Conservation (phyloP, 1,284 basidiomycete species). For the Amylostereum chailletii region DNA sequence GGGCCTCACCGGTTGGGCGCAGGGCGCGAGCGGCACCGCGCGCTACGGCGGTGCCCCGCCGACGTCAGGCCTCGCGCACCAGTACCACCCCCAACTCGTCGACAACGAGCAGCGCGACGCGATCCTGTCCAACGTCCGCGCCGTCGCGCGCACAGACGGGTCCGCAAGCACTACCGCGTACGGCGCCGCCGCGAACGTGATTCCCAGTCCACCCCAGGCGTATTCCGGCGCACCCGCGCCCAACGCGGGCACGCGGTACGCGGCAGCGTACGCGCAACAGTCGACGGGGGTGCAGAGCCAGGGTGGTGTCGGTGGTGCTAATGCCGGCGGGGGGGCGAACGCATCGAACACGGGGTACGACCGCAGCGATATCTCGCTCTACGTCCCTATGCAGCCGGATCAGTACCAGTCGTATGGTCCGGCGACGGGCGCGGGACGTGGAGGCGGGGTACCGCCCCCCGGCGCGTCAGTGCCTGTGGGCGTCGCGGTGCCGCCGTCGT, state of each 20-base stretch:
- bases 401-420: conserved; percentile 51
- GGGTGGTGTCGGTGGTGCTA: not conserved
- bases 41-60: conserved; percentile 43
- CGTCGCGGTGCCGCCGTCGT: conserved; percentile 41
- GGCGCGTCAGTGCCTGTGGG: conserved; percentile 22
- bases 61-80: conserved; percentile 62
- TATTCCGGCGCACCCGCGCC: conserved; percentile 43
- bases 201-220: conserved; percentile 66
- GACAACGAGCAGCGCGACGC: conserved; percentile 62
- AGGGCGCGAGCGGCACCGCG: conserved; percentile 17
- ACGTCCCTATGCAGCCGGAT: conserved; percentile 73
- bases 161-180: conserved; percentile 30
- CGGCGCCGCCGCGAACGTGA: conserved; percentile 37
- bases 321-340: conserved; percentile 5
- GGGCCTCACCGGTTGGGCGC: conserved; percentile 46
- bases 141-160: conserved; percentile 47
- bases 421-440: conserved; percentile 24
- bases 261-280: conserved; percentile 36
- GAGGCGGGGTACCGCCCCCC: conserved; percentile 34
- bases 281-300: not conserved
- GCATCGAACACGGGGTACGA: conserved; percentile 15
- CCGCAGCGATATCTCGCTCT: conserved; percentile 32
- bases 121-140: conserved; percentile 68
- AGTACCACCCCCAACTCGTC: conserved; percentile 44
- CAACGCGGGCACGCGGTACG: conserved; percentile 48